phyloP scores from a whole-genome alignment of 73 alveolate species.

The Stentor roeselii region DNA sequence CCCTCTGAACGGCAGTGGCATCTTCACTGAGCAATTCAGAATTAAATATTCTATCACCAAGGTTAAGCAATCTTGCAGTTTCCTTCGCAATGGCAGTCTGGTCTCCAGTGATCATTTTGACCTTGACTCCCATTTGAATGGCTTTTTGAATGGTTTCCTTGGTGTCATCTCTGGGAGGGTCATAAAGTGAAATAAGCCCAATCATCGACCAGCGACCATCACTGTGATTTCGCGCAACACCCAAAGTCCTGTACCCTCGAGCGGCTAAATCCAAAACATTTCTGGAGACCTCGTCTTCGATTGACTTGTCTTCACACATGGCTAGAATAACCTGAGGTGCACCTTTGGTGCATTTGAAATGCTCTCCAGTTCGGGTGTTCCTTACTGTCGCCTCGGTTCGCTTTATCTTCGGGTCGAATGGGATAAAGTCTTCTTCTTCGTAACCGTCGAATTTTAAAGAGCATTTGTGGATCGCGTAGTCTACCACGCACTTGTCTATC shows the following conservation, averaged over 20 bases:
- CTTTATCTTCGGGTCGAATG: constrained; percentile 28
- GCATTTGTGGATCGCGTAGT: not conserved
- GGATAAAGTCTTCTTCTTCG: constrained; percentile 23
- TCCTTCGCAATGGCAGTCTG: constrained; percentile 54
- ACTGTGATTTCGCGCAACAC: not conserved
- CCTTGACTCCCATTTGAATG: constrained; percentile 27
- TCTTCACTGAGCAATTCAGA: not conserved
- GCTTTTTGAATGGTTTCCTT: constrained; percentile 28
- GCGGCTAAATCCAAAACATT: constrained; percentile 20
- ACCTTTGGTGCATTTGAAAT: constrained; percentile 29
- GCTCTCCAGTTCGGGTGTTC: not conserved
- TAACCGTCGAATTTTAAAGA: not conserved
- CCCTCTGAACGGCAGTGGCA: not conserved
- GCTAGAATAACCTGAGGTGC: constrained; percentile 30
- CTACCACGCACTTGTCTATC: constrained; percentile 19
- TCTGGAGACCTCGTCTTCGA: constrained; percentile 15
- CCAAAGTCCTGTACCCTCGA: constrained; percentile 27
- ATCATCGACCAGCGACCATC: constrained; percentile 23
- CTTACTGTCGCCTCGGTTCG: constrained; percentile 25
- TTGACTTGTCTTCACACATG: not conserved
- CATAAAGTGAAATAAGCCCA: constrained; percentile 28
- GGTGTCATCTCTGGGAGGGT: constrained; percentile 35
- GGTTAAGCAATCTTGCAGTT: constrained; percentile 39
- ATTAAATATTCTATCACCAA: constrained; percentile 17
- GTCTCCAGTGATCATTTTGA: constrained; percentile 62